Base-by-base conservation (phyloP, 345 rosid species). In the Adansonia digitata region DNA sequence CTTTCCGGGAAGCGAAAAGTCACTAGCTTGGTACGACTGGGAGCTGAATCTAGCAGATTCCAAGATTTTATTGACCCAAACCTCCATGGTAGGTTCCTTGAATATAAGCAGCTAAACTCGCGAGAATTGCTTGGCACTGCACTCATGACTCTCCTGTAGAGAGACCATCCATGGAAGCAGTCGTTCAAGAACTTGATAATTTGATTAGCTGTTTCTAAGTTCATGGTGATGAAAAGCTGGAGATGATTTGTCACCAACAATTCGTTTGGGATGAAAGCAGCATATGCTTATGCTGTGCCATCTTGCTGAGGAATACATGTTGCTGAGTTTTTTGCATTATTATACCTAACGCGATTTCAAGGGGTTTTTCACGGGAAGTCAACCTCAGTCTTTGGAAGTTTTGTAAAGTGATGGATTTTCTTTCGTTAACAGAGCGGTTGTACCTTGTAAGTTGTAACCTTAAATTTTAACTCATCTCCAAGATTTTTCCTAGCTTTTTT, bases 141-240 rank as follows among this genome's bases (percentile, higher is more conserved):
- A 89, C 92, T 55, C 91, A 87, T 20, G 98, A 92, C 61, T 86
- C 87, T 39, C 90, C 97, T 3, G 40, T 40, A 5, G 91, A 91
- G 78, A 89, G 98, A 76, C 98, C 97, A n/a, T 78, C 91, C 1
- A 79, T 91, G 81, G 93, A 87, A 78, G 85, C 77, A 15, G 87
- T 89, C 35, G 81, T 92, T 75, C 91, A 80, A 51, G 98, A 94
- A 80, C 86, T 94, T 15, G 78, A 84, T 1, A 88, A 82, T 88
- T 90, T 88, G 68, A 90, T 94, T 78, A 90, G 98, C 85, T 87
- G 93, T 75, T 85, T 90, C 71, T 91, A 83, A 64, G 29, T 61
- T 48, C 57, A 31, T 31, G 34, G 34, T 31, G 34, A 31, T 31
- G 34, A 31, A 1, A 31, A 31, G 34, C 34, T 31, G 34, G 68